Evolutionary conservation across 306 rosid species (phyloP).

Genomic region (Prosopis cineraria): DNA sequence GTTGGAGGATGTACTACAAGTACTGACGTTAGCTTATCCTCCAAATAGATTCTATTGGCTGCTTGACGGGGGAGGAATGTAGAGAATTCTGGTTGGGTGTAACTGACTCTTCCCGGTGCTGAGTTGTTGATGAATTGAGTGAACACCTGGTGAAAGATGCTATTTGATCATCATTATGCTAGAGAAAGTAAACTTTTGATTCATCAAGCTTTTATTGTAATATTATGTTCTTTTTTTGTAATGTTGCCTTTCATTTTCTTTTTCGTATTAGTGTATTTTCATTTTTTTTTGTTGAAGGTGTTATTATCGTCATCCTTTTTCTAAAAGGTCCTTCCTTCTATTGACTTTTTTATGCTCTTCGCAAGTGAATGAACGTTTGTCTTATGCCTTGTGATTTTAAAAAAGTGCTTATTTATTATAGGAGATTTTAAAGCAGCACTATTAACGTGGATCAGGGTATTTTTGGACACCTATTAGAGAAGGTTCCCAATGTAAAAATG

Average conservation of each 20-base stretch:
- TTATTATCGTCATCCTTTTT: too few relatives aligned
- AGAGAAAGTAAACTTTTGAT: not conserved
- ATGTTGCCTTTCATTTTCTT: not conserved
- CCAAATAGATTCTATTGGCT: slow-evolving; percentile 11
- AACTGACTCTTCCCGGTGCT: not conserved
- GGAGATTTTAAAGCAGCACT: too few relatives aligned
- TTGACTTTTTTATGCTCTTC: too few relatives aligned
- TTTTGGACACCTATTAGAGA: too few relatives aligned
- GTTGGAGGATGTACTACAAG: not conserved
- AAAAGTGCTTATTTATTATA: too few relatives aligned
- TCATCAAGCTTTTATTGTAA: slow-evolving; percentile 4
- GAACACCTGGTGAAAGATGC: not conserved
- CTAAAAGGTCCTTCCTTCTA: too few relatives aligned
- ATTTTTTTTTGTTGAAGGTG: too few relatives aligned
- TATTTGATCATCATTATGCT: slow-evolving; percentile 15
- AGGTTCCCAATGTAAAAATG: too few relatives aligned
- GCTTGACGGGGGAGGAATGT: not conserved
- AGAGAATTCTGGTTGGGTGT: slow-evolving; percentile 1
- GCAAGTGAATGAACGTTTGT: too few relatives aligned
- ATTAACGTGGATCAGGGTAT: too few relatives aligned
- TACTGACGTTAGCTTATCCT: not conserved
- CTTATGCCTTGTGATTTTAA: too few relatives aligned
- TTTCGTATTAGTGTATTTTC: too few relatives aligned
- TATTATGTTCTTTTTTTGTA: not conserved
- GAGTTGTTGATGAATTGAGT: slow-evolving; percentile 13